A percentile compares a stretch with the other conserved stretches of the same genome.
Evolutionary conservation across 2,329 filamentous ascomycete genomes (phyloP).

Genomic region (Claviceps lovelessii): DNA sequence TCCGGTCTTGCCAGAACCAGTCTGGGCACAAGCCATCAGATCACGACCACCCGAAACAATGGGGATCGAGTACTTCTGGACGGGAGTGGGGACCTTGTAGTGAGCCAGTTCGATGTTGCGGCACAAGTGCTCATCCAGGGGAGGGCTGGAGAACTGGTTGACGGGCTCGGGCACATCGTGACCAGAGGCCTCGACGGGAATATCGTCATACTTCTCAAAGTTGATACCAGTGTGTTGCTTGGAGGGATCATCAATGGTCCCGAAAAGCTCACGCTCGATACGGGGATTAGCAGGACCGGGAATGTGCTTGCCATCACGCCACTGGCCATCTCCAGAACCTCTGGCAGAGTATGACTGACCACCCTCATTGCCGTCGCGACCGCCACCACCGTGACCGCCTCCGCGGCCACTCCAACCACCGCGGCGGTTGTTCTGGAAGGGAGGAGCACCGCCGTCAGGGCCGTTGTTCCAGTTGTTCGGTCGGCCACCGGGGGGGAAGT

Average conservation of each 20-base stretch:
- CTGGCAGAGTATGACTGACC: constrained; percentile 43
- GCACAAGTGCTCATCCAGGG: constrained; percentile 85
- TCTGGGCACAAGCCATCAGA: constrained; percentile 98
- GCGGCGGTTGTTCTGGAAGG: constrained; percentile 16
- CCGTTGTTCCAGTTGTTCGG: constrained; percentile 22
- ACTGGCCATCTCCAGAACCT: constrained; percentile 88
- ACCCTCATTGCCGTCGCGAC: constrained; percentile 31
- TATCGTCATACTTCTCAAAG: constrained; percentile 99
- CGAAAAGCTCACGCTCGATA: constrained; percentile 90
- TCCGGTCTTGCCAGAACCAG: constrained; percentile 98
- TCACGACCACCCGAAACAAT: constrained; percentile 97
- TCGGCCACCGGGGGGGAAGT: constrained; percentile 15
- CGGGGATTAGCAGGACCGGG: constrained; percentile 78
- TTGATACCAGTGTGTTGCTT: constrained; percentile 99
- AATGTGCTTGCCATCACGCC: constrained; percentile 94
- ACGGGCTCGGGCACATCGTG: constrained; percentile 87
- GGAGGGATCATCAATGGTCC: constrained; percentile 73
- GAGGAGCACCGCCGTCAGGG: constrained; percentile 6
- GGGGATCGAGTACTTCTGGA: constrained; percentile 98
- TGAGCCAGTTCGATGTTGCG: constrained; percentile 85
- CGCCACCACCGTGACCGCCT: constrained; percentile 19
- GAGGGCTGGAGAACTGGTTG: constrained; percentile 80
- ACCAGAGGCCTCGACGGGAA: constrained; percentile 93
- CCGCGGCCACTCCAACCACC: constrained; percentile 21
- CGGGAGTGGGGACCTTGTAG: constrained; percentile 91